These are phyloP conservation scores for Synchytrium microbalum DNA, from an alignment of 371 early-diverging fungal species.

Conservation along the genomic window DNA sequence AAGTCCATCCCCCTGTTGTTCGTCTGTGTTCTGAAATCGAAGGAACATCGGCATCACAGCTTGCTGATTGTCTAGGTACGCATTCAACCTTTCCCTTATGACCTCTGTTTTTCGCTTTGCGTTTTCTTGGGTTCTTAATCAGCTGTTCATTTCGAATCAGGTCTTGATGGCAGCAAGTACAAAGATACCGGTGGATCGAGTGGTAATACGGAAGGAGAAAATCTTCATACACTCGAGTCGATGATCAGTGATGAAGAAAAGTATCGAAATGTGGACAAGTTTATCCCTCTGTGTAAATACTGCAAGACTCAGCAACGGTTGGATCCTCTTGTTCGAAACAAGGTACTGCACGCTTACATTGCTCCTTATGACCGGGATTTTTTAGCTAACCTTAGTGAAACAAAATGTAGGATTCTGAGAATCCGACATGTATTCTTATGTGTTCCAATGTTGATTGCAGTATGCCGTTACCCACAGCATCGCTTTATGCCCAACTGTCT, in stretches of 20 bases:
- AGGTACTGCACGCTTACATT: conserved; percentile 15
- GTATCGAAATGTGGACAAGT: conserved; percentile 60
- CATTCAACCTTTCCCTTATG: background rate
- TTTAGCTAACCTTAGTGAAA: background rate
- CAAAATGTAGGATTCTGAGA: background rate
- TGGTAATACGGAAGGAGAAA: conserved; percentile 29
- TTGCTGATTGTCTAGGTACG: conserved; percentile 83
- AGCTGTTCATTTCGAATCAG: conserved; percentile 5
- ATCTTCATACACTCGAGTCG: conserved; percentile 68
- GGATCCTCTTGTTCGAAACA: conserved; percentile 44
- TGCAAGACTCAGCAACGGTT: conserved; percentile 51
- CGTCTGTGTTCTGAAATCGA: conserved; percentile 86
- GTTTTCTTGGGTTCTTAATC: background rate
- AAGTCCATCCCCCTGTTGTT: conserved; percentile 92
- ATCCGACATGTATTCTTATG: conserved; percentile 16
- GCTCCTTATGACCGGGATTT: conserved; percentile 1
- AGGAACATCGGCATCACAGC: conserved; percentile 66
- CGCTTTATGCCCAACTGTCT: conserved; percentile 56
- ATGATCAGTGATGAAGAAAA: conserved; percentile 77
- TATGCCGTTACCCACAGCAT: conserved; percentile 30
- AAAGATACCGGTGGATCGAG: conserved; percentile 6
- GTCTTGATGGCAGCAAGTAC: conserved; percentile 66
- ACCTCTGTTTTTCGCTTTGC: background rate
- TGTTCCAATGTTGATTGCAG: conserved; percentile 55
- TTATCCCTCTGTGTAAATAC: conserved; percentile 51